Base-by-base conservation (phyloP, 2,329 filamentous ascomycete genomes). In the Aspergillus niger region DNA sequence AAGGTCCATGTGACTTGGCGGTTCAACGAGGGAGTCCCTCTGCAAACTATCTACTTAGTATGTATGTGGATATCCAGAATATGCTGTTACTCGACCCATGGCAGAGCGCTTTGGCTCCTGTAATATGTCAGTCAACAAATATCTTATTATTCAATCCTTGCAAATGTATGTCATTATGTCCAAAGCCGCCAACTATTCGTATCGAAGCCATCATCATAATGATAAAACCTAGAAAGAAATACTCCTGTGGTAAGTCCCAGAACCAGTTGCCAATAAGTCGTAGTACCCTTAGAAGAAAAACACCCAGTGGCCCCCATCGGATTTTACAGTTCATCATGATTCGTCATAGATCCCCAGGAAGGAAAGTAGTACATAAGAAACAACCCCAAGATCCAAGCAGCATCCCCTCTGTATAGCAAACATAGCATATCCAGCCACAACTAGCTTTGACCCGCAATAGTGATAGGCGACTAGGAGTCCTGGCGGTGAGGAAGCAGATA, bases 251-350 rank as follows among this genome's bases (percentile, higher is more conserved):
- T 44, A 11, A 30, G 24, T 30, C 26, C 17, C 32, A 39, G 43
- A 15, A 26, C 52, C 55, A 59, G 15, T 30, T 48, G 24, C n/a
- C 32, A 49, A 60, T 26, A 47, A 49, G 52, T 41, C 13, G 24
- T 51, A 22, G 28, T 17, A 47, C 49, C 47, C 41, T 20, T 51
- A 53, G 43, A 60, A 38, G 2, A 20, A 70, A 68, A 66, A 68
- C 65, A 36, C 32, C 32, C 66, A 28, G 59, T 56, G 60, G 20
- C 61, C 52, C 57, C 57, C 28, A 48, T 61, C 15, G 24, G 28
- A 36, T 48, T 62, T 60, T 60, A 62, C 59, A 65, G 58, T 30
- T 11, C 17, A 32, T 69, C 64, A 65, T 69, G 55, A 67, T 55
- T 69, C 66, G 39, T 69, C 47, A 68, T 28, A 48, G 24, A 55